Base-by-base conservation (phyloP, 2,329 filamentous ascomycete genomes). In the Fusarium sp. region DNA sequence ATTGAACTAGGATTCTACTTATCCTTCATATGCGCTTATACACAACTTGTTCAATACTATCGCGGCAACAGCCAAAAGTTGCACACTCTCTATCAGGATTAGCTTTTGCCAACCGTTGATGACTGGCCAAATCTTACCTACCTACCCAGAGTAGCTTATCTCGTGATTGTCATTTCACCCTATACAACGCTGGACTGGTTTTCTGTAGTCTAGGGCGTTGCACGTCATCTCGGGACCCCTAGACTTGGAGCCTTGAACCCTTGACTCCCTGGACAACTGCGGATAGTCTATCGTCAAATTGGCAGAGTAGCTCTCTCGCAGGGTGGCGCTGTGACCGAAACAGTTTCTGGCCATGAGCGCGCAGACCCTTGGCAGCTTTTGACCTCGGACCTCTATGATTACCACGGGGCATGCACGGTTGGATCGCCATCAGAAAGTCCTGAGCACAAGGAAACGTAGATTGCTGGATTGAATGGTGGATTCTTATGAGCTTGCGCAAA, bases 301-400 rank as follows among this genome's bases (percentile, higher is more conserved):
- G 16, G 59, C 48, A 46, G 45, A 41, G 22, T 29, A 16, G 48
- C 25, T 25, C 16, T 51, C 22, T 37, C 7, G 40, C 54, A 55
- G 30, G 16, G 47, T 32, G 42, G 42, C 20, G 46, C 30, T 27
- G 25, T 22, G 30, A 44, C 51, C 51, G 55, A 71, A 55, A 53
- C 51, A 45, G 48, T 65, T 68, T 8, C 16, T 56, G 32, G 34
- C 52, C 22, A 46, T 47, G 47, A 54, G 27, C 29, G 52, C 41
- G 52, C 27, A 56, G 24, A 25, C 22, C 22, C 41, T 52, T 42
- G 25, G 18, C 16, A 44, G 44, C 41, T 44, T 53, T 61, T 45
- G 34, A 29, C 54, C 55, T 49, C 40, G 27, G 34, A 40, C 29
- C 22, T 25, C 14, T 10, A 22, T 34, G 51, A 45, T 16, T 32